A percentile compares a stretch with the other conserved stretches of the same genome.
These are phyloP conservation scores for Moesziomyces sp. DNA, from an alignment of 1,284 basidiomycete genomes.

Conservation along the genomic window DNA sequence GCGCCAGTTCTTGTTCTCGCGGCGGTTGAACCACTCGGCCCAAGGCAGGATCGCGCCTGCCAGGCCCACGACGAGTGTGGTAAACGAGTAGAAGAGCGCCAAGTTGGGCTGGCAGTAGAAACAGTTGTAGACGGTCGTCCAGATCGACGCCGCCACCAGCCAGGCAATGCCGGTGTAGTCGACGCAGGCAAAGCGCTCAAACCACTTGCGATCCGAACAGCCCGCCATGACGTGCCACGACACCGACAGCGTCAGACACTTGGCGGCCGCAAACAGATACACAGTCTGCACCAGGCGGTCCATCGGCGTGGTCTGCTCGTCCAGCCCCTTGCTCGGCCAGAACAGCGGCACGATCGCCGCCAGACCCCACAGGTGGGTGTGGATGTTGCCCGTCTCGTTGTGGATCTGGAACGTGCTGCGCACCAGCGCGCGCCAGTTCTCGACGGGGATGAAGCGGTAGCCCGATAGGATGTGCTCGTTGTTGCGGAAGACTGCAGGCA, in stretches of 20 bases:
- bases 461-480: constrained; percentile 66
- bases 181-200: constrained; percentile 64
- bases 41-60: constrained; percentile 64
- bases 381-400: constrained; percentile 68
- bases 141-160: constrained; percentile 65
- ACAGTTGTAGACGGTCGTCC: constrained; percentile 65
- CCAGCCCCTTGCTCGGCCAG: constrained; percentile 61
- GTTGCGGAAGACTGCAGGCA: constrained; percentile 65
- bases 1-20: constrained; percentile 58
- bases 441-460: constrained; percentile 65
- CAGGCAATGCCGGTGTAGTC: constrained; percentile 67
- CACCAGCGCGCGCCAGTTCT: constrained; percentile 55
- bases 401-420: constrained; percentile 64
- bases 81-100: constrained; percentile 59
- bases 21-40: constrained; percentile 65
- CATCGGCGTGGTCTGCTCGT: constrained; percentile 62
- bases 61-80: constrained; percentile 57
- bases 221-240: constrained; percentile 67
- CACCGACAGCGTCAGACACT: constrained; percentile 62
- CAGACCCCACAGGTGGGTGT: constrained; percentile 63
- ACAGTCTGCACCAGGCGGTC: constrained; percentile 64
- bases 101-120: constrained; percentile 67
- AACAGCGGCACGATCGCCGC: constrained; percentile 59
- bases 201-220: constrained; percentile 62
- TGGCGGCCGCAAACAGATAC: constrained; percentile 65